These are phyloP conservation scores for Plasmodium adleri DNA, from an alignment of 169 alveolate species.

Conservation along the genomic window DNA sequence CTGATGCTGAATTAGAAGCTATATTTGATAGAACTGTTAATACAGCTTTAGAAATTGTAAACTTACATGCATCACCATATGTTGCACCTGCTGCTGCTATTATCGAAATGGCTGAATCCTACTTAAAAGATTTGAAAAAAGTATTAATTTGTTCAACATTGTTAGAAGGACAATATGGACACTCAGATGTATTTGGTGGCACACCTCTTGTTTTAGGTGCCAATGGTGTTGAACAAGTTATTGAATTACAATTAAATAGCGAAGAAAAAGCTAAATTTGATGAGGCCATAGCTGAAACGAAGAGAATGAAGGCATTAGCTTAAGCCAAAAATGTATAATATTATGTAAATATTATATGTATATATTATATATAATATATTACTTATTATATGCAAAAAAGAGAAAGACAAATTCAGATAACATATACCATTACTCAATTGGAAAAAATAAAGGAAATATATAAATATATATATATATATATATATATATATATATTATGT, in stretches of 20 bases:
- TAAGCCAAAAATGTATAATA: not conserved
- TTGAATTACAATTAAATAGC: conserved; percentile 81
- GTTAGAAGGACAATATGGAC: conserved; percentile 90
- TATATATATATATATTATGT: no score
- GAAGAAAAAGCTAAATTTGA: conserved; percentile 82
- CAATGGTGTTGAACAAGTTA: conserved; percentile 88
- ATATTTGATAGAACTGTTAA: conserved; percentile 80
- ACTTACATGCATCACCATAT: conserved; percentile 83
- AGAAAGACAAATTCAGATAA: no score
- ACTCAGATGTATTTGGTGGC: conserved; percentile 87
- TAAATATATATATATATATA: no score
- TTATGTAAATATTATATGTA: no score
- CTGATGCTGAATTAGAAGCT: conserved; percentile 77
- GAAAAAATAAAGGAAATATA: no score
- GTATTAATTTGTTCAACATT: conserved; percentile 88
- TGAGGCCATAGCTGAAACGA: conserved; percentile 77
- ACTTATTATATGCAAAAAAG: no score
- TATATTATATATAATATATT: no score
- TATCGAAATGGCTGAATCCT: conserved; percentile 84
- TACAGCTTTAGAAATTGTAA: conserved; percentile 83
- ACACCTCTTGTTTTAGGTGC: conserved; percentile 90
- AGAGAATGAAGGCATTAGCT: conserved; percentile 72
- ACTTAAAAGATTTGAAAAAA: conserved; percentile 84
- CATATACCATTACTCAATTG: no score
- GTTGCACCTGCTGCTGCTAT: conserved; percentile 86